These are phyloP conservation scores for Coemansia aciculifera DNA, from an alignment of 192 early-diverging fungal genomes.

Conservation along the genomic window DNA sequence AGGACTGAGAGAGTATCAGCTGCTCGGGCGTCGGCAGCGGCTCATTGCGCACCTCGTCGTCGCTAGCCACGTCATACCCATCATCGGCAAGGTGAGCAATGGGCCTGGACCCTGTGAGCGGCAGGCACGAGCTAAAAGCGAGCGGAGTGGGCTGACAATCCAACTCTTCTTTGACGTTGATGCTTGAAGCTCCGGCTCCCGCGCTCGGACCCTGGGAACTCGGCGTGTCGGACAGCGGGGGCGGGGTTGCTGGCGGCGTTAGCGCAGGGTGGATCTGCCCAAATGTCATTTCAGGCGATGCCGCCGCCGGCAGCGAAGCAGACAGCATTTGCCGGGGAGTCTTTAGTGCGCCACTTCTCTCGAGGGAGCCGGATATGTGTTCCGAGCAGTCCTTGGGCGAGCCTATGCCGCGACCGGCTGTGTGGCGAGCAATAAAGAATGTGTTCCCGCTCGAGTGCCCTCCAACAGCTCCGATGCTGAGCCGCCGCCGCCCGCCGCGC, in stretches of 20 bases:
- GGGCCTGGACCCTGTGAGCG: background rate
- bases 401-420: background rate
- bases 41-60: conserved; percentile 30
- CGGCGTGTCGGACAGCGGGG: background rate
- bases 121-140: background rate
- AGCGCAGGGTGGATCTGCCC: conserved; percentile 1
- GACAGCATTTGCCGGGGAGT: background rate
- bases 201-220: conserved; percentile 1
- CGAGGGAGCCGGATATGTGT: conserved; percentile 16
- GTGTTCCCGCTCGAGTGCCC: conserved; percentile 4
- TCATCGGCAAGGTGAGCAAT: background rate
- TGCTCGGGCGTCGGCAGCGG: conserved; percentile 48
- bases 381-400: conserved; percentile 26
- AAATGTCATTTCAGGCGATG: conserved; percentile 29
- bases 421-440: background rate
- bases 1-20: conserved; percentile 51
- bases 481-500: conserved; percentile 52
- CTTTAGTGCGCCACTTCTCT: conserved; percentile 11
- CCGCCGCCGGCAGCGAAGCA: conserved; percentile 14
- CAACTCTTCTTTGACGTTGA: background rate
- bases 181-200: background rate
- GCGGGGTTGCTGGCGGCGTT: background rate
- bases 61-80: conserved; percentile 8
- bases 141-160: background rate
- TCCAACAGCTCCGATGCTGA: conserved; percentile 46